Evolutionary conservation across 768 basidiomycete genomes (phyloP).

Genomic region (Tylopilus rubrobrunneus): DNA sequence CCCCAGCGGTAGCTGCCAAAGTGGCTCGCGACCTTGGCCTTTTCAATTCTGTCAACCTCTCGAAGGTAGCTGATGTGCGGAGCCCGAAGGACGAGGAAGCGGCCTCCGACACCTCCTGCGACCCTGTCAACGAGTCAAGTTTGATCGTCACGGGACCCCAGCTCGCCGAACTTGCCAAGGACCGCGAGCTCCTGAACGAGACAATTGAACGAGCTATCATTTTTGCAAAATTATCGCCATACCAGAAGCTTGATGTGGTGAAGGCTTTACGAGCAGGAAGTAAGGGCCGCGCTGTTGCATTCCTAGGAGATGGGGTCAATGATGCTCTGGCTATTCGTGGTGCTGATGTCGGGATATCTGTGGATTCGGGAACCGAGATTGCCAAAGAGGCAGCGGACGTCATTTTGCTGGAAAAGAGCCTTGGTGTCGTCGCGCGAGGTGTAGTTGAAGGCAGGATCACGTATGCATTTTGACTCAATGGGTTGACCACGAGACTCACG

Average conservation of each 20-base stretch:
- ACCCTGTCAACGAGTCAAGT: conserved; percentile 17
- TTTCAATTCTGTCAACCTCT: conserved; percentile 21
- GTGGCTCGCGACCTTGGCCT: conserved; percentile 36
- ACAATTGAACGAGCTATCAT: conserved; percentile 30
- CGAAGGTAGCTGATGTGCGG: not conserved
- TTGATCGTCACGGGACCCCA: conserved; percentile 29
- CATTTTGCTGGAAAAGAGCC: conserved; percentile 35
- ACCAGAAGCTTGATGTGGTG: conserved; percentile 32
- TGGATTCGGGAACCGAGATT: conserved; percentile 33
- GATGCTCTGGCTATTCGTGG: conserved; percentile 31
- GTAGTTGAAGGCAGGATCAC: conserved; percentile 32
- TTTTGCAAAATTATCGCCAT: conserved; percentile 31
- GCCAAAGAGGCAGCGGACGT: conserved; percentile 38
- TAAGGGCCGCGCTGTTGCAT: conserved; percentile 29
- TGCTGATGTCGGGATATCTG: conserved; percentile 32
- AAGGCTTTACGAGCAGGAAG: conserved; percentile 26
- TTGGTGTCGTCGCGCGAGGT: conserved; percentile 32
- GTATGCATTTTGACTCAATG: conserved; percentile 14
- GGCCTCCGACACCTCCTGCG: conserved; percentile 1
- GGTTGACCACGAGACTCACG: conserved; percentile 6
- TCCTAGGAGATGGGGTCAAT: conserved; percentile 31
- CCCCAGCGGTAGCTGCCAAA: conserved; percentile 34
- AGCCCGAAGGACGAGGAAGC: conserved; percentile 27
- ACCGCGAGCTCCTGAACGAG: conserved; percentile 21
- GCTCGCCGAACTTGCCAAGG: conserved; percentile 28